Conservation (phyloP, 2,329 filamentous ascomycete genomes). For the Sclerotinia trifoliorum region DNA sequence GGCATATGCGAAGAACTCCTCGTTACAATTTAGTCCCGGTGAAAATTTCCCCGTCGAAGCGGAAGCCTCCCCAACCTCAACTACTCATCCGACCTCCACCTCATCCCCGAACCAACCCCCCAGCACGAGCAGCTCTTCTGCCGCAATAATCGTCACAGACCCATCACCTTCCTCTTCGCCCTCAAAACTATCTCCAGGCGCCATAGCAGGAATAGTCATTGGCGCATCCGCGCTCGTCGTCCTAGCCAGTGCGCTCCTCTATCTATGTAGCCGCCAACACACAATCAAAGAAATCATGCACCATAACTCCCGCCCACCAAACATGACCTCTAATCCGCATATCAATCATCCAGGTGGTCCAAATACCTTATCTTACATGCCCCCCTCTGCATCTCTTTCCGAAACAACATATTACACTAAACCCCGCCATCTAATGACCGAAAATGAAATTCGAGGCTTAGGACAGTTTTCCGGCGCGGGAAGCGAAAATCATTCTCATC, state of each 20-base stretch:
- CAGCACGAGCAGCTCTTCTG: conserved; percentile 8
- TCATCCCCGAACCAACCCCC: conserved; percentile 19
- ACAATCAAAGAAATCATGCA: conserved; percentile 31
- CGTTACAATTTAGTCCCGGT: conserved; percentile 30
- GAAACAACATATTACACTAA: conserved; percentile 8
- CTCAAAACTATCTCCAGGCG: conserved; percentile 26
- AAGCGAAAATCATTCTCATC: background rate
- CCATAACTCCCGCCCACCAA: conserved; percentile 21
- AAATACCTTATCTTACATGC: background rate
- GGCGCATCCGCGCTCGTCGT: conserved; percentile 30
- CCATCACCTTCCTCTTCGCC: background rate
- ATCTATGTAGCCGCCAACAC: conserved; percentile 34
- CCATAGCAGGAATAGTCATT: conserved; percentile 34
- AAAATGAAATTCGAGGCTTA: background rate
- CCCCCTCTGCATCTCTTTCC: conserved; percentile 4
- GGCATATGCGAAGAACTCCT: conserved; percentile 29
- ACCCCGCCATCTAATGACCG: conserved; percentile 6
- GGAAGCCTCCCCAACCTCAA: conserved; percentile 25
- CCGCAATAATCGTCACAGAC: background rate
- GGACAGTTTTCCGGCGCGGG: background rate
- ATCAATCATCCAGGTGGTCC: background rate
- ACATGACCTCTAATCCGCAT: background rate
- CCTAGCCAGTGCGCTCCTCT: conserved; percentile 28
- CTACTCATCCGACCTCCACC: conserved; percentile 21
- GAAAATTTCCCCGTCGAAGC: conserved; percentile 31